Evolutionary conservation across 306 rosid species (phyloP), one percentile per base, ranked within the genome.

Genomic region (Pyrus pyrifolia): DNA sequence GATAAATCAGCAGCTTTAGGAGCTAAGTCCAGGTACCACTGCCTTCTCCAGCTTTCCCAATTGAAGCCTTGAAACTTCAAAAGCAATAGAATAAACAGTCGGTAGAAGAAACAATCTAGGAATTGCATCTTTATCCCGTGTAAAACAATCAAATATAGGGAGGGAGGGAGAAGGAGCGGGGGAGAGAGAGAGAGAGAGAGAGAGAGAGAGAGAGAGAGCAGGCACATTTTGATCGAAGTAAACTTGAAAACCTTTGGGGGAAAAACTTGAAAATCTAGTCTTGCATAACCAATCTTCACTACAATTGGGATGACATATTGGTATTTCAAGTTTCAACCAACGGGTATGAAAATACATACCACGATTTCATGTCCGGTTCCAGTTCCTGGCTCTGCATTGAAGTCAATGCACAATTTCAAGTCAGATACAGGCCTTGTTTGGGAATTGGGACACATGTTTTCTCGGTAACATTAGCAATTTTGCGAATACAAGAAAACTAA

Each of bases 11-110:
- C 60, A 74, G 90, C 72, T 77, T 88, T 91, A 68, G 89, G 67
- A 79, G 90, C 89, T 79, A 91, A 75, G 67, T 88, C 91, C 74
- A 78, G 71, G 87, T 91, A 91, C 96, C 93, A 89, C 71, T n/a
- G 84, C 78, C 84, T 87, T 87, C 93, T 87, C 96, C 96, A 88
- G 86, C 93, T 88, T 81, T 91, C 96, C 96, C 96, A 91, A 76
- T 91, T 91, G 83, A 91, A 91, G 80, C 83, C 93, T 88, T 91
- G 96, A 85, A 88, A 87, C 96, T 88, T 80, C 62, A 67, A 76
- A 55, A 57, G 53, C 73, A 61, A 81, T 22, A 63, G 29, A 58
- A 66, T 21, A 70, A 70, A 84, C 72, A 85, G 31, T 70, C 64
- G 83, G 62, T 76, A 77, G 22, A 57, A 52, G 57, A 68, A 59